Base-by-base conservation (phyloP, 2,329 filamentous ascomycete genomes). In the Madurella fahalii region DNA sequence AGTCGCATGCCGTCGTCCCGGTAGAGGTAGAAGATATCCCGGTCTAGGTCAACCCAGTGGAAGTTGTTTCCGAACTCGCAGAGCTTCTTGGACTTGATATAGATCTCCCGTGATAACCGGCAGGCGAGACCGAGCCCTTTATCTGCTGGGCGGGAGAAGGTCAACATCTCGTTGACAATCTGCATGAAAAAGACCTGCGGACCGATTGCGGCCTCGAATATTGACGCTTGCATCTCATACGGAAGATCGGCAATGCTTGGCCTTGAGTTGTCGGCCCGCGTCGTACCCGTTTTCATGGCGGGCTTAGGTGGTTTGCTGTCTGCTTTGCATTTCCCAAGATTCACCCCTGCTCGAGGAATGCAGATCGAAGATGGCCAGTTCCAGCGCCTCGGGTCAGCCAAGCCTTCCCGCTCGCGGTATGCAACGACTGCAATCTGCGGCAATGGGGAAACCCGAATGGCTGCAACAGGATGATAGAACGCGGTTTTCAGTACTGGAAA, bases 21-120 rank as follows among this genome's bases (percentile, higher is more conserved):
- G 30, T 30, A 20, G n/a, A 61, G 39, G 39, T 61, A 61, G 18
- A 61, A 61, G 47, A 61, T 58, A 39, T 61, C 59, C 39, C n/a
- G 37, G 1, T 37, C 37, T 5, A 40, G 44, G 30, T 59, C 45
- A 39, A 59, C n/a, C 59, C 59, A 61, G 47, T 48, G 40, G 15
- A 4, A 2, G 2, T 47, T 9, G 9, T 16, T 11, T 12, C 50
- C 50, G 7, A 58, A 42, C 5, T 13, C 11, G 39, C 16, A 37
- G 45, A 52, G 48, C 4, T 4, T 30, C 48, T 54, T 59, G 25
- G 16, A 9, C 30, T 48, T 42, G 31, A 50, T 39, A 34, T 50
- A 61, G 11, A 53, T 30, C 13, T 56, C 46, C 2, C 59, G 57
- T 2, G 59, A 55, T 8, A 61, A 48, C 12, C 39, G 34, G 57